Conservation (phyloP, 1,284 basidiomycete genomes). For the Moniliophthora roreri region DNA sequence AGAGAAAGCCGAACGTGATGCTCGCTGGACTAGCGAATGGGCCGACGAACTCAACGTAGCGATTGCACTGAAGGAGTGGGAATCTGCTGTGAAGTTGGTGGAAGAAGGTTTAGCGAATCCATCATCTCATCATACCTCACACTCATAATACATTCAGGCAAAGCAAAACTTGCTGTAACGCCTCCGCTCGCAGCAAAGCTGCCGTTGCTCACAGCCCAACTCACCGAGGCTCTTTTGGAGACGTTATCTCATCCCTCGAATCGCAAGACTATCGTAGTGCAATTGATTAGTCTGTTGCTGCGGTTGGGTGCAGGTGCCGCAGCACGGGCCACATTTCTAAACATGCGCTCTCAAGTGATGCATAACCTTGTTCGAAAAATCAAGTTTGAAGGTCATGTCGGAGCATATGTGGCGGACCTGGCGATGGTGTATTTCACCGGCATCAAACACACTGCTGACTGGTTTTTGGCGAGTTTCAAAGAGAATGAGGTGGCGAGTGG, state of each 20-base stretch:
- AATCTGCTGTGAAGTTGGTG: slow-evolving; percentile 79
- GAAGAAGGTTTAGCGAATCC: slow-evolving; percentile 63
- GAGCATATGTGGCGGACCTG: slow-evolving; percentile 78
- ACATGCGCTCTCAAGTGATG: slow-evolving; percentile 77
- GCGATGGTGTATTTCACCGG: slow-evolving; percentile 85
- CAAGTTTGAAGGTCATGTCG: slow-evolving; percentile 89
- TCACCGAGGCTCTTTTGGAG: slow-evolving; percentile 73
- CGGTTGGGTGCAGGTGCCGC: slow-evolving; percentile 78
- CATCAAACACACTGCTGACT: slow-evolving; percentile 95
- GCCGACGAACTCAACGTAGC: slow-evolving; percentile 90
- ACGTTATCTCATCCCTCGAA: slow-evolving; percentile 77
- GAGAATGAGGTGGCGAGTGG: slow-evolving; percentile 93
- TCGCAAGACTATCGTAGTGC: slow-evolving; percentile 76
- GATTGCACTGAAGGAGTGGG: slow-evolving; percentile 89
- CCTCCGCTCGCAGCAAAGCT: slow-evolving; percentile 62
- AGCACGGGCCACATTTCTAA: slow-evolving; percentile 83
- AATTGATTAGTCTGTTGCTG: slow-evolving; percentile 71
- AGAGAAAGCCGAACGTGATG: slow-evolving; percentile 75
- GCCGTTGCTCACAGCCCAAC: slow-evolving; percentile 63
- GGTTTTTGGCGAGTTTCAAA: slow-evolving; percentile 95
- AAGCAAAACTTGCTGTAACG: slow-evolving; percentile 58
- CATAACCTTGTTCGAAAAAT: slow-evolving; percentile 80
- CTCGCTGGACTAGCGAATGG: slow-evolving; percentile 87
- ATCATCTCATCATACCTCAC: not conserved
- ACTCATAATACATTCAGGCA: slow-evolving; percentile 40